Evolutionary conservation across 1,284 basidiomycete species (phyloP), one percentile per base, ranked within the genome.

Genomic region (Naganishia albida): DNA sequence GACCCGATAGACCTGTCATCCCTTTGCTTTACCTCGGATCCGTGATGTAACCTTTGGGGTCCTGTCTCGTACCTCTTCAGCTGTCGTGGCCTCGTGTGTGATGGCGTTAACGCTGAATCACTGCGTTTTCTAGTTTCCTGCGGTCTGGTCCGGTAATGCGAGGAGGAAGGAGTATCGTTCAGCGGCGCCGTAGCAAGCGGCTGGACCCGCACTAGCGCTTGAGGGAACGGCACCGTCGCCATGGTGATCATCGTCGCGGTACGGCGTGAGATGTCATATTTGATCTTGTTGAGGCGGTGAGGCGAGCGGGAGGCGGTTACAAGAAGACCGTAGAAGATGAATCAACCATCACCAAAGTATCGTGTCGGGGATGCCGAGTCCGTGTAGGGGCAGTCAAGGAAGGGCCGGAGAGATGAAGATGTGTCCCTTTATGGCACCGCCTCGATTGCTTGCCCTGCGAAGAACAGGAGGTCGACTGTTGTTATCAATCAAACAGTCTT

Each of bases 101-200:
- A n/a, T 16, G 53, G 18, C 16, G 53, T 28, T 26, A 50, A 40
- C 18, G 38, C 8, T 25, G 57, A 50, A 16, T 49, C 23, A 25
- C 13, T 50, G 23, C 57, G 46, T 60, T 7, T 50, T 18, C 57
- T 25, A 8, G 23, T 38, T 10, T 50, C 38, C 23, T 18, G n/a
- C 16, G 46, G 30, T n/a, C 57, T 38, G 15, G 57, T 16, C 34
- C 18, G 20, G 25, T 60, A 23, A 40, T 49, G 30, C 7, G 34
- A 34, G 4, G 28, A 7, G 8, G 34, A 26, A 38, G 51, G 51
- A 30, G 57, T 60, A 50, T 60, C 57, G 38, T 60, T 60, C 34
- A 60, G 18, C 6, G 57, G 57, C 3, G 46, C 57, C 15, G 57
- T 60, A 2, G 57, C 57, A 16, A 40, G 57, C 46, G 57, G 57